Conservation (phyloP, 2,329 filamentous ascomycete species). For the Paraconiothyrium brasiliense region DNA sequence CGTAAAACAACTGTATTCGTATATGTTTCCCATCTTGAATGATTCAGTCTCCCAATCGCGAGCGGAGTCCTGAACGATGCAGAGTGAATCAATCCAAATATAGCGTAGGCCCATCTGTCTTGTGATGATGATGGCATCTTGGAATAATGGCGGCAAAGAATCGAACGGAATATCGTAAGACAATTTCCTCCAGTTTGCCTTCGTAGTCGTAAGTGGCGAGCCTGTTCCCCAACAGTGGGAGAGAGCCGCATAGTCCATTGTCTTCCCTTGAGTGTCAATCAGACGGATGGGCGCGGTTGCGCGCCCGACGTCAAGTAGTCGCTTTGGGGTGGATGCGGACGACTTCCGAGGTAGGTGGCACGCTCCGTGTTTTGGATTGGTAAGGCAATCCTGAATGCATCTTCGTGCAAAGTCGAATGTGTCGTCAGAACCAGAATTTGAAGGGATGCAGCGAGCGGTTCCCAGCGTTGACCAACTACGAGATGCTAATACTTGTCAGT, state of each 20-base stretch:
- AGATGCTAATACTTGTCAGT: conserved; percentile 32
- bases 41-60: conserved; percentile 48
- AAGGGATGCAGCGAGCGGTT: conserved; percentile 38
- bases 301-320: conserved; percentile 44
- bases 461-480: conserved; percentile 44
- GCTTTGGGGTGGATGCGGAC: conserved; percentile 34
- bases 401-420: conserved; percentile 45
- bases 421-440: conserved; percentile 44
- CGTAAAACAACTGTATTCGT: conserved; percentile 45
- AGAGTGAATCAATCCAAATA: conserved; percentile 48
- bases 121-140: conserved; percentile 43
- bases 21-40: conserved; percentile 46
- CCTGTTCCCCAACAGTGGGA: conserved; percentile 45
- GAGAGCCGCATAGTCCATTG: conserved; percentile 41
- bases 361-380: conserved; percentile 40
- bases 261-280: conserved; percentile 41
- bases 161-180: conserved; percentile 38
- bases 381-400: conserved; percentile 44
- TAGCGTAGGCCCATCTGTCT: conserved; percentile 45
- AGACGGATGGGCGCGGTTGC: conserved; percentile 40
- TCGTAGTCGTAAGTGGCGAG: conserved; percentile 36
- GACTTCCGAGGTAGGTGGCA: conserved; percentile 33
- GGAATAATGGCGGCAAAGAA: conserved; percentile 32
- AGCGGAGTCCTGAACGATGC: conserved; percentile 46
- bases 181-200: conserved; percentile 39